Evolutionary conservation across 257 asterid species (phyloP), one percentile per base, ranked within the genome.

Genomic region (Jacaranda mimosifolia): DNA sequence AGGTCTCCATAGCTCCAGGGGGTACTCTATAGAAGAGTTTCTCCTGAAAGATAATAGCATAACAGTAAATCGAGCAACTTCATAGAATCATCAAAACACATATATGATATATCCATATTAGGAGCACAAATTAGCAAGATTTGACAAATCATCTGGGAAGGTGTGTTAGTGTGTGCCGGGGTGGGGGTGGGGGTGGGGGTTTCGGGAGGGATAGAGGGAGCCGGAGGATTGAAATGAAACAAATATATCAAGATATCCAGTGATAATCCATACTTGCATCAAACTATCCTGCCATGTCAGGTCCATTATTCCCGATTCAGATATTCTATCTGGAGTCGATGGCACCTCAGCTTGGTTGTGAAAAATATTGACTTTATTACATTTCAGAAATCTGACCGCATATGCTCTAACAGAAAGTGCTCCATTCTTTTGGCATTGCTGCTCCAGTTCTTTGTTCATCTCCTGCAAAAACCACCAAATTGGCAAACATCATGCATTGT

Each of bases 1-100:
- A 96, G 18, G 87, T 78, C 82, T 85, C 89, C 85, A 89, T 77
- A 13, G 97, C 93, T 77, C 94, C 97, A 72, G 86, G 80, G 1
- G 86, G 90, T 59, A 88, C 87, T 62, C 87, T 51, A 76, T 96
- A 94, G 88, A 92, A 94, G 68, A 93, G 89, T 75, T 82, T 85
- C 78, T 91, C 98, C 99, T 96, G 88, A 77, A 78, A 52, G 76
- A 70, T 59, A 80, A 75, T 64, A 55, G 63, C 3, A 63, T n/a
- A n/a, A n/a, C n/a, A n/a, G n/a, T n/a, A n/a, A n/a, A n/a, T n/a
- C n/a, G n/a, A n/a, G n/a, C n/a, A n/a, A n/a, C n/a, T n/a, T n/a
- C n/a, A n/a, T n/a, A n/a, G n/a, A n/a, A n/a, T n/a, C n/a, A n/a
- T n/a, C n/a, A n/a, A n/a, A n/a, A n/a, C n/a, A n/a, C n/a, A n/a